phyloP scores from a whole-genome alignment of 768 basidiomycete genomes.

The Phlegmacium glaucopus region DNA sequence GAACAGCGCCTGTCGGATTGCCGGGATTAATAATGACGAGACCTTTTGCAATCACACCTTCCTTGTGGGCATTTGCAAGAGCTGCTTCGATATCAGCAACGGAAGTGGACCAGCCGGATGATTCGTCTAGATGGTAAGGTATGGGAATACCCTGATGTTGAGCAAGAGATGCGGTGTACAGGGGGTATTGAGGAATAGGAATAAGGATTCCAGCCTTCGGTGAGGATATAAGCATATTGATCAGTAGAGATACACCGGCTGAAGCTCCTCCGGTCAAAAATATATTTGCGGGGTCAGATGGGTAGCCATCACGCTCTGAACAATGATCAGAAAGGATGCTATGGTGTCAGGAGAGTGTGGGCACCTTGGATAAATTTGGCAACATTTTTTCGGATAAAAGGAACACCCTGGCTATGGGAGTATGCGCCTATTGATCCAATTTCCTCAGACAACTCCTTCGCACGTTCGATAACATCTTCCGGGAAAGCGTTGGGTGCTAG shows the following conservation, averaged over 20 bases:
- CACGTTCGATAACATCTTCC: slow-evolving; percentile 78
- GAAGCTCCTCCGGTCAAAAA: slow-evolving; percentile 96
- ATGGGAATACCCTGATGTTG: slow-evolving; percentile 76
- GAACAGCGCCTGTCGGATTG: slow-evolving; percentile 91
- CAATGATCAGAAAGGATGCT: background rate
- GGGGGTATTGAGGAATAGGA: slow-evolving; percentile 97
- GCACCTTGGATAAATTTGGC: slow-evolving; percentile 86
- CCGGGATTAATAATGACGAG: slow-evolving; percentile 99
- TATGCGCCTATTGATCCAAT: slow-evolving; percentile 95
- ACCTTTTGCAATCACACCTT: slow-evolving; percentile 68
- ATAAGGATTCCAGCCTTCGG: slow-evolving; percentile 80
- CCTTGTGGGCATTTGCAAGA: slow-evolving; percentile 58
- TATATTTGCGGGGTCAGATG: slow-evolving; percentile 78
- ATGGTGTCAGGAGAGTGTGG: slow-evolving; percentile 3
- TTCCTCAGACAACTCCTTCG: slow-evolving; percentile 73
- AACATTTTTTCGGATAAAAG: slow-evolving; percentile 82
- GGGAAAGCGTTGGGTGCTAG: slow-evolving; percentile 81
- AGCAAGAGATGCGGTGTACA: slow-evolving; percentile 94
- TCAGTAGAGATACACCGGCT: slow-evolving; percentile 84
- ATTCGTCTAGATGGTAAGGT: slow-evolving; percentile 88
- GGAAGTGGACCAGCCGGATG: slow-evolving; percentile 79
- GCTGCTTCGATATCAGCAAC: slow-evolving; percentile 61
- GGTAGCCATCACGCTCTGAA: slow-evolving; percentile 86
- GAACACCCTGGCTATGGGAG: slow-evolving; percentile 92
- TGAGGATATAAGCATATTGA: slow-evolving; percentile 72